Percentiles rank a stretch among this genome's conserved stretches.
These are phyloP conservation scores for Acorus calamus DNA, from an alignment of 106 monocot genomes.

Conservation along the genomic window DNA sequence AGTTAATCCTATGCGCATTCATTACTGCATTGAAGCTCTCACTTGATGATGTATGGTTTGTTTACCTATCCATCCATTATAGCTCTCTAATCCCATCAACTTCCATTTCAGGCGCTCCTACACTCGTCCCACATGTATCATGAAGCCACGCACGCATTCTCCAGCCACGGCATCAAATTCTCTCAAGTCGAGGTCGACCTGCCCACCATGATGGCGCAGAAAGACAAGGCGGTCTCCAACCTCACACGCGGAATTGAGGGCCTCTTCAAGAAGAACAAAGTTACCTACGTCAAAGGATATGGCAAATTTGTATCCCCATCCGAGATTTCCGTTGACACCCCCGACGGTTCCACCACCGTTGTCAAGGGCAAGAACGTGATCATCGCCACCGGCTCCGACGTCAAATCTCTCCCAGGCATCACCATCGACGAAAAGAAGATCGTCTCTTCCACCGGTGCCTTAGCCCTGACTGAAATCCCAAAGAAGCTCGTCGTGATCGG, in stretches of 20 bases:
- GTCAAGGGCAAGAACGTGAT: constrained; percentile 67
- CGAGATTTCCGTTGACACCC: constrained; percentile 52
- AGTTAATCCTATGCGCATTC: too few relatives aligned
- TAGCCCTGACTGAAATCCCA: constrained; percentile 51
- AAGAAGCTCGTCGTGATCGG: constrained; percentile 85
- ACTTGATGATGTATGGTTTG: too few relatives aligned
- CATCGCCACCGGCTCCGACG: constrained; percentile 72
- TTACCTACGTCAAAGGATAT: constrained; percentile 61
- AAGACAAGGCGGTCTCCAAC: constrained; percentile 65
- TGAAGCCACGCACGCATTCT: constrained; percentile 58
- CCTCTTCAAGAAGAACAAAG: constrained; percentile 78
- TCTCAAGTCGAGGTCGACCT: constrained; percentile 53
- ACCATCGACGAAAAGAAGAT: constrained; percentile 77
- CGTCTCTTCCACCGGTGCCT: constrained; percentile 86
- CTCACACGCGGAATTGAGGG: constrained; percentile 67
- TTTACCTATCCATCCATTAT: too few relatives aligned
- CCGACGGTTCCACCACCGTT: constrained; percentile 37
- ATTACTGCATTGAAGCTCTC: too few relatives aligned
- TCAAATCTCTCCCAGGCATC: constrained; percentile 57
- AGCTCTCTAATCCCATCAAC: too few relatives aligned
- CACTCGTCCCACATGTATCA: constrained; percentile 81
- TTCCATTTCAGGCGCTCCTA: constrained; percentile 56
- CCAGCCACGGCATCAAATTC: constrained; percentile 59
- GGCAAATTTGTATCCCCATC: constrained; percentile 61
- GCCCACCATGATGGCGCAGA: constrained; percentile 68